Percentiles rank a stretch among this genome's conserved stretches.
These are phyloP conservation scores for Arabidopsis arenosa DNA, from an alignment of 345 rosid species.

Conservation along the genomic window DNA sequence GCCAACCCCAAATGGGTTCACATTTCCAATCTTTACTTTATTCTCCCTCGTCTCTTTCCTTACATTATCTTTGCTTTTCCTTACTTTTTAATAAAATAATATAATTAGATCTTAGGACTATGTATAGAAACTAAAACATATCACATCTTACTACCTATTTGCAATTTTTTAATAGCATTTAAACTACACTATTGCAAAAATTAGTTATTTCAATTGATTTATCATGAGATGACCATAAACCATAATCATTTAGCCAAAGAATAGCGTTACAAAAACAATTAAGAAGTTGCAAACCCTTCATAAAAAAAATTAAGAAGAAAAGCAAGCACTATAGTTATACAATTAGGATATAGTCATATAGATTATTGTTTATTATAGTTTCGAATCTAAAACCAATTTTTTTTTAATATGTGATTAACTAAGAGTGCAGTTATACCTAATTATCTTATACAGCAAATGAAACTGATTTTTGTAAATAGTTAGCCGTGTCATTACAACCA, in stretches of 20 bases:
- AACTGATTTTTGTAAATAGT: background rate
- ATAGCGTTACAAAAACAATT: background rate
- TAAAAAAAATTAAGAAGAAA: background rate
- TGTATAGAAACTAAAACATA: conserved; percentile 31
- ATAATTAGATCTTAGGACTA: conserved; percentile 27
- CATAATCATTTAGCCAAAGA: background rate
- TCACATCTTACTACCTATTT: conserved; percentile 28
- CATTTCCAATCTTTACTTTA: conserved; percentile 51
- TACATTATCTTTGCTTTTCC: conserved; percentile 41
- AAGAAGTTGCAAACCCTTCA: too few relatives aligned
- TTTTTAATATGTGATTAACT: background rate
- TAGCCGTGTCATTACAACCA: background rate
- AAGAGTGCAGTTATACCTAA: background rate
- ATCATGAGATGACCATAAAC: conserved; percentile 11
- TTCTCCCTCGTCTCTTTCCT: conserved; percentile 46
- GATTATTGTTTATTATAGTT: background rate
- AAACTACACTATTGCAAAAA: background rate
- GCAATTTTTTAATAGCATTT: background rate
- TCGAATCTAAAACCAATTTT: background rate
- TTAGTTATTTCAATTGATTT: background rate
- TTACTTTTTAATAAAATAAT: conserved; percentile 26
- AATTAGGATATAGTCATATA: background rate
- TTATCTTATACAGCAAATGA: background rate
- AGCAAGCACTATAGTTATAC: background rate
- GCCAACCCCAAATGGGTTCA: conserved; percentile 49